Evolutionary conservation across 495 filamentous ascomycete species (phyloP), one percentile per base, ranked within the genome.

Genomic region (Penicillium verhagenii): DNA sequence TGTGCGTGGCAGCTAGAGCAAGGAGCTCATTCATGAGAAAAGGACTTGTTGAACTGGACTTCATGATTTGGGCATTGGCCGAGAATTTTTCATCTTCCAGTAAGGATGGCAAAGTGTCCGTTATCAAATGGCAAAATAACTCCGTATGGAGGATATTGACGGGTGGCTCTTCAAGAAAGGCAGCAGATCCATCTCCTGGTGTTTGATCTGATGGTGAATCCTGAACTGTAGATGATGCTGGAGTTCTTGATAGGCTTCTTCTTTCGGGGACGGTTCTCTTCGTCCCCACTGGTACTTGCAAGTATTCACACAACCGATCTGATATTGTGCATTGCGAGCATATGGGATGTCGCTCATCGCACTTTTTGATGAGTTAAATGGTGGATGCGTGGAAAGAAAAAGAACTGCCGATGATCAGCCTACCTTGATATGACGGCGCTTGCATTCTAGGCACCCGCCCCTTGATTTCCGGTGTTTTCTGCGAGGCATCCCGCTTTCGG

Each of bases 361-460:
- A 75, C 71, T 75, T 40, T 13, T 0, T 11, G 9, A 31, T 31
- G 13, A 31, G 28, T 31, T 8, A 8, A n/a, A 60, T 51, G 9
- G n/a, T n/a, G 21, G 11, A 18, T 25, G 1, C 29, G 14, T 14
- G 16, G 4, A 21, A 16, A 2, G 18, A 19, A 33, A 18, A n/a
- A n/a, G n/a, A n/a, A n/a, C n/a, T n/a, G n/a, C n/a, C n/a, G n/a
- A n/a, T n/a, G n/a, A n/a, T n/a, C n/a, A n/a, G 35, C 56, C 25
- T 54, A 71, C 72, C 62, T 75, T 75, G 31, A 74, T 61, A 29
- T 72, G 70, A 19, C 70, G 69, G 42, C 65, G 66, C 50, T 75
- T 75, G 50, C 70, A 74, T 60, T 70, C 65, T 7, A 65, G 24
- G 47, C 70, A 74, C 23, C 71, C 72, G 47, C 66, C 65, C n/a